Conservation (phyloP, 2,329 filamentous ascomycete genomes). For the Arachnopeziza araneosa region DNA sequence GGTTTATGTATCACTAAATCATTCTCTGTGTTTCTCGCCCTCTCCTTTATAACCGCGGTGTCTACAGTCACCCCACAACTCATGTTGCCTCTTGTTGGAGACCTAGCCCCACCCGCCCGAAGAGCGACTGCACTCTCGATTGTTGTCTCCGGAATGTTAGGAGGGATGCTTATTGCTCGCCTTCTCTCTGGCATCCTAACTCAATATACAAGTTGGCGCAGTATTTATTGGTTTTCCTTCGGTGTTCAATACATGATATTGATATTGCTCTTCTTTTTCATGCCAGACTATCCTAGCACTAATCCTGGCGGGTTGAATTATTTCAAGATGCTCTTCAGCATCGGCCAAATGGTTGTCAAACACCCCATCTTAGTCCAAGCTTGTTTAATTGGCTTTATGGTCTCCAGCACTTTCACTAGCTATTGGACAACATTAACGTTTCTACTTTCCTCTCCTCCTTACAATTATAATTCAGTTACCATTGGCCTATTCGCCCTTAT, state of each 20-base stretch:
- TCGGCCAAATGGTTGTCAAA: conserved; percentile 55
- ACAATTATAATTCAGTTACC: conserved; percentile 57
- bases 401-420: conserved; percentile 54
- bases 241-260: conserved; percentile 58
- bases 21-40: conserved; percentile 58
- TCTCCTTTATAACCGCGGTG: conserved; percentile 70
- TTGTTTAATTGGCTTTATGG: conserved; percentile 60
- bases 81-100: conserved; percentile 76
- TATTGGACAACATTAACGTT: conserved; percentile 79
- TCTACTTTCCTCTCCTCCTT: conserved; percentile 64
- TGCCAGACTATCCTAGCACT: conserved; percentile 76
- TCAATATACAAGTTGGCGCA: conserved; percentile 68
- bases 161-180: conserved; percentile 71
- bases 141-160: conserved; percentile 67
- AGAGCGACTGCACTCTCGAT: conserved; percentile 67
- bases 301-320: conserved; percentile 64
- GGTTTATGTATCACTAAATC: conserved; percentile 63
- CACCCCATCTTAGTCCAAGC: conserved; percentile 67
- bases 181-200: conserved; percentile 70
- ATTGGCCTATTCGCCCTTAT: conserved; percentile 79
- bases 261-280: conserved; percentile 59
- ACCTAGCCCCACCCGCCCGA: conserved; percentile 64
- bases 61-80: conserved; percentile 74
- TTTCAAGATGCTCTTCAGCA: conserved; percentile 57
- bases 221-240: conserved; percentile 73